Evolutionary conservation across 345 rosid species (phyloP).

Genomic region (Hibiscus mutabilis): DNA sequence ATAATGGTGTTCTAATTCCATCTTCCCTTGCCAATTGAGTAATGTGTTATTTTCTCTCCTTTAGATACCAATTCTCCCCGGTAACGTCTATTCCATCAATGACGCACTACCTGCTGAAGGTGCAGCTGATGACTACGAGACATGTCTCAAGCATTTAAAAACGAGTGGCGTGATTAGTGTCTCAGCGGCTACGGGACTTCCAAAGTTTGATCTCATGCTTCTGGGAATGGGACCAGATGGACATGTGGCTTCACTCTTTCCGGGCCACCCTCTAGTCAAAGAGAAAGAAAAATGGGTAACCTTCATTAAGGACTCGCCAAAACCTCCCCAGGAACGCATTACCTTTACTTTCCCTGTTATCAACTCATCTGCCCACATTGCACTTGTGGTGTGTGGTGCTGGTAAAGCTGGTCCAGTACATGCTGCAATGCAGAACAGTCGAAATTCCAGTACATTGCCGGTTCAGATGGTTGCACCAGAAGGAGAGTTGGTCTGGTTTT

Average conservation of each 20-base stretch:
- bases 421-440: slow-evolving; percentile 36
- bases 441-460: slow-evolving; percentile 38
- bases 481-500: slow-evolving; percentile 71
- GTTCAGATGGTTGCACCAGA: slow-evolving; percentile 61
- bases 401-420: slow-evolving; percentile 58
- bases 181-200: slow-evolving; percentile 53
- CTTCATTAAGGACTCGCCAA: slow-evolving; percentile 67
- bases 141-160: slow-evolving; percentile 58
- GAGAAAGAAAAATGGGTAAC: slow-evolving; percentile 75
- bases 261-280: slow-evolving; percentile 55
- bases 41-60: background rate
- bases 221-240: slow-evolving; percentile 94
- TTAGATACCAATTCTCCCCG: slow-evolving; percentile 61
- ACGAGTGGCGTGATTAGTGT: slow-evolving; percentile 23
- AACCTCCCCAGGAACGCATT: slow-evolving; percentile 81
- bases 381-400: slow-evolving; percentile 62
- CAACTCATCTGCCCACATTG: slow-evolving; percentile 64
- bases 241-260: slow-evolving; percentile 79
- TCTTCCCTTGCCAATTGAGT: too few species aligned
- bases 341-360: slow-evolving; percentile 82
- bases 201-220: slow-evolving; percentile 81
- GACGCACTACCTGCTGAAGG: slow-evolving; percentile 70
- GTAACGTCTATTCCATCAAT: slow-evolving; percentile 66
- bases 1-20: background rate
- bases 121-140: slow-evolving; percentile 84